These are phyloP conservation scores for Pestalotiopsis sp. DNA, from an alignment of 2,329 filamentous ascomycete genomes.

Conservation along the genomic window DNA sequence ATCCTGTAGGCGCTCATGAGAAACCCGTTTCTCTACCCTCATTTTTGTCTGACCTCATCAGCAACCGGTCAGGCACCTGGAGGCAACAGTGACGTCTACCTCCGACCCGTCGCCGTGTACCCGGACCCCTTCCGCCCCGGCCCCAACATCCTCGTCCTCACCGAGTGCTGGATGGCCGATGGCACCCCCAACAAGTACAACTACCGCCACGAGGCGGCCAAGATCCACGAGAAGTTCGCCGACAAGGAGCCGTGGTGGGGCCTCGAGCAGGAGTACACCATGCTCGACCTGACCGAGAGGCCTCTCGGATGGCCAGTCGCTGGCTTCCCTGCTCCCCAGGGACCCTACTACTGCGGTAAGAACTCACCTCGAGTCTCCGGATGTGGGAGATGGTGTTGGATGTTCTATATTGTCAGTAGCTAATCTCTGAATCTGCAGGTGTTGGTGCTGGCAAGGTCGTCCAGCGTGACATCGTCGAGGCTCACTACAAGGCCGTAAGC, in stretches of 20 bases:
- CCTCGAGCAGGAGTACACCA: conserved; percentile 96
- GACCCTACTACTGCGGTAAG: conserved; percentile 85
- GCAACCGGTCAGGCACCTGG: conserved; percentile 87
- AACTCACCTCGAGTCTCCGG: too few relatives aligned
- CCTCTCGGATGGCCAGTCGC: conserved; percentile 82
- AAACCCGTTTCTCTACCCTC: too few relatives aligned
- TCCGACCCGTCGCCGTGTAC: conserved; percentile 86
- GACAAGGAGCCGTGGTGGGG: conserved; percentile 93
- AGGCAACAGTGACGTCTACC: conserved; percentile 94
- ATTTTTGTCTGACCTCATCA: too few relatives aligned
- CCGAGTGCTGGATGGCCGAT: conserved; percentile 93
- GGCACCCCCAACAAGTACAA: conserved; percentile 98
- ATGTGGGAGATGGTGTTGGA: too few relatives aligned
- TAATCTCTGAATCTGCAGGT: conserved; percentile 40
- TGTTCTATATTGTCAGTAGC: too few relatives aligned
- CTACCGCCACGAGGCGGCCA: conserved; percentile 88
- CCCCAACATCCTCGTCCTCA: conserved; percentile 92
- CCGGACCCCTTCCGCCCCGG: conserved; percentile 88
- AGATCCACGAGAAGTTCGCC: conserved; percentile 87
- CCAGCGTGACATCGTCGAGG: conserved; percentile 94
- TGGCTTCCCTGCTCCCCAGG: conserved; percentile 89
- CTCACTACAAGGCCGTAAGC: conserved; percentile 73
- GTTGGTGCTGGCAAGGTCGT: conserved; percentile 96
- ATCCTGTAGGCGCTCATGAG: conserved; percentile 52
- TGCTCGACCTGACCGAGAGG: conserved; percentile 82